phyloP scores from a whole-genome alignment of 2,329 filamentous ascomycete genomes.

The Clonostachys byssicola region DNA sequence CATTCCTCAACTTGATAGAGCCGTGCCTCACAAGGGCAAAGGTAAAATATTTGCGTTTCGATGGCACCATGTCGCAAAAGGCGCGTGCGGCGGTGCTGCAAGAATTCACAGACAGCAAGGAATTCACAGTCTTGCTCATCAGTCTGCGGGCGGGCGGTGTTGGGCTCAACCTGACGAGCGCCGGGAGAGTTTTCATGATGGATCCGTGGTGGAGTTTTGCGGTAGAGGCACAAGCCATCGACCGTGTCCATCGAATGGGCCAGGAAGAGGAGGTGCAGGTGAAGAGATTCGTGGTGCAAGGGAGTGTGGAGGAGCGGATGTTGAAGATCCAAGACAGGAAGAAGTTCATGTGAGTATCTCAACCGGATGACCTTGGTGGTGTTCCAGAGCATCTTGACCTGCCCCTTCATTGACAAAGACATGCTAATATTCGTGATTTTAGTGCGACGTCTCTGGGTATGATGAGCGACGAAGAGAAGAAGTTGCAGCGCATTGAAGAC shows the following conservation, averaged over 20 bases:
- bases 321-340: slow-evolving; percentile 89
- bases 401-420: not conserved
- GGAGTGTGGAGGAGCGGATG: slow-evolving; percentile 95
- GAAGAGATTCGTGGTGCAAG: slow-evolving; percentile 81
- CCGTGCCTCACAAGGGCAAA: slow-evolving; percentile 69
- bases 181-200: slow-evolving; percentile 95
- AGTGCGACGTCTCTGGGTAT: slow-evolving; percentile 93
- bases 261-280: slow-evolving; percentile 84
- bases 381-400: no score
- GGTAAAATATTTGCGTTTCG: slow-evolving; percentile 80
- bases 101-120: slow-evolving; percentile 59
- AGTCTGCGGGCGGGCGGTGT: slow-evolving; percentile 89
- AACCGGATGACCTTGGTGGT: not conserved
- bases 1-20: slow-evolving; percentile 87
- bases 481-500: slow-evolving; percentile 79
- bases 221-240: slow-evolving; percentile 93
- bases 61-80: slow-evolving; percentile 87
- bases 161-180: slow-evolving; percentile 85
- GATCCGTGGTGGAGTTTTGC: slow-evolving; percentile 99
- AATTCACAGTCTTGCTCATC: slow-evolving; percentile 73
- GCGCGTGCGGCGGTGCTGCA: slow-evolving; percentile 72
- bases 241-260: slow-evolving; percentile 95
- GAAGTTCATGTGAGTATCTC: slow-evolving; percentile 77
- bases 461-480: slow-evolving; percentile 88
- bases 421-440: slow-evolving; percentile 11